Base-by-base conservation (phyloP, 2,329 filamentous ascomycete genomes). In the Setomelanomma holmii region DNA sequence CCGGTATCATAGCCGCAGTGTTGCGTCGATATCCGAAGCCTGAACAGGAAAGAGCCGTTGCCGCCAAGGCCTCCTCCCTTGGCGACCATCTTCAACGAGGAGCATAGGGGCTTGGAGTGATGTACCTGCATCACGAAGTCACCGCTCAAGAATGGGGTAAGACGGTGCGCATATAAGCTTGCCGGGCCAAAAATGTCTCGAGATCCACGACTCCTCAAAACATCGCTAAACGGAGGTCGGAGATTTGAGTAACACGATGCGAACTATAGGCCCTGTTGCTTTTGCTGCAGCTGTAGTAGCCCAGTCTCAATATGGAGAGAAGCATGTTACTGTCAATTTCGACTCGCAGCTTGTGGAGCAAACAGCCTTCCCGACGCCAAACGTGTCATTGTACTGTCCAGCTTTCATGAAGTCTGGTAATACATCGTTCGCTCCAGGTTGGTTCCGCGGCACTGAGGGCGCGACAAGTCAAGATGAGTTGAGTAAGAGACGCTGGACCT, bases 311-410 rank as follows among this genome's bases (percentile, higher is more conserved):
- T 74, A 74, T 60, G 71, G 72, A 40, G 56, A 71, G 23, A 74
- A 74, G 39, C 64, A 68, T 49, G 64, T 66, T 21, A 34, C 41
- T 4, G 56, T 68, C 4, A 58, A 58, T 10, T 52, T 59, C n/a
- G 69, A 75, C 51, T 60, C 65, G 55, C 58, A 69, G 22, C 48
- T 69, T 12, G 60, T 70, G n/a, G 69, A 75, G 48, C 69, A 68
- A n/a, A 59, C 47, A 8, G 68, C 67, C 3, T 75, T 75, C 23
- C 70, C 67, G 11, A 61, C 60, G 42, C 71, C 70, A 3, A 68
- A 69, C 48, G 59, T 61, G 3, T 67, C 65, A 11, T 55, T 73
- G 6, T 51, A 63, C 30, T 70, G 68, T 30, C 72, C 72, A 39
- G 71, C 69, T 1, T 74, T 74, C 19, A 38, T 62, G 17, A 38